Evolutionary conservation across 108 stramenopile genomes (phyloP), one percentile per base, ranked within the genome.

Genomic region (Mediolabrus comicus): DNA sequence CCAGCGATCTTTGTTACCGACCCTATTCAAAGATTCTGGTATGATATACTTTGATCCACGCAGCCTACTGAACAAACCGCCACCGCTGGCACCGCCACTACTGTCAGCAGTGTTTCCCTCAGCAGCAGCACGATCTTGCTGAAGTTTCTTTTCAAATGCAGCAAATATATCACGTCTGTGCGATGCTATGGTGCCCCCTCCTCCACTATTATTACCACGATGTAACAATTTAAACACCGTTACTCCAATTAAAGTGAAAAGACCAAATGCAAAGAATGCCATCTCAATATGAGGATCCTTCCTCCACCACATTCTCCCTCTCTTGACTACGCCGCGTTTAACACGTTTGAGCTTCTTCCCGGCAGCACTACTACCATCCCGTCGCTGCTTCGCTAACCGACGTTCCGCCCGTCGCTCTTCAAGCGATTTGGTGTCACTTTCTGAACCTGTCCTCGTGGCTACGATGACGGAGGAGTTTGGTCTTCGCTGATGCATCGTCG

Each of bases 1-100:
- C 59, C 59, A 71, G 14, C 69, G 38, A 10, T 73, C 75, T 53
- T 85, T 83, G 67, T 84, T 80, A 10, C 90, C 90, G 52, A 91
- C 75, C 33, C 78, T 56, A 22, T 69, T 22, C 83, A 87, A 86
- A 9, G 81, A 56, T 53, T 88, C 72, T 8, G 87, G 87, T 34
- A 88, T 76, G 6, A 66, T 58, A 54, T 91, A 88, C 53, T 62
- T 62, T 13, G 35, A 19, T 35, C 67, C 73, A 0, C 59, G 60
- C 0, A 78, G 72, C 39, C 63, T 63, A 32, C 32, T 60, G 13
- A 79, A 14, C 9, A 71, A 28, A 5, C 56, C 27, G 32, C 54
- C 66, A 5, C 35, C 29, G 35, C 46, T n/a, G 30, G 25, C 57
- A 27, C 54, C 51, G 53, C 25, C 38, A 17, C 5, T 43, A 16